These are phyloP conservation scores for Exophiala bonariae DNA, from an alignment of 2,329 filamentous ascomycete species.

Conservation along the genomic window DNA sequence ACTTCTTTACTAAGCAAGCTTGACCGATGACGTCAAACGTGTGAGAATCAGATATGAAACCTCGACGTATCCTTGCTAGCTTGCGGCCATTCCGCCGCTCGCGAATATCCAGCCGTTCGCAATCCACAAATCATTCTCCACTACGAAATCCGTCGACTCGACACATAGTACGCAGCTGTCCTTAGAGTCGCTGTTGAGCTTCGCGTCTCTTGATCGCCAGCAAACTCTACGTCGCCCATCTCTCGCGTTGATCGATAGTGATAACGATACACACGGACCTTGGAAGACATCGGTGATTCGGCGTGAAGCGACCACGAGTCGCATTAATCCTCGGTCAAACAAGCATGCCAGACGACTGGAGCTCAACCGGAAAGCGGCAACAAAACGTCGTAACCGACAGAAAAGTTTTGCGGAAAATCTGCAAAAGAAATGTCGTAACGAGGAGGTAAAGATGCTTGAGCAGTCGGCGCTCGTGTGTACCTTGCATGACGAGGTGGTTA, in stretches of 20 bases:
- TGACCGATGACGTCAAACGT: too few species aligned
- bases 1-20: too few species aligned
- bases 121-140: conserved; percentile 1
- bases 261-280: conserved; percentile 14
- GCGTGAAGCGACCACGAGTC: conserved; percentile 7
- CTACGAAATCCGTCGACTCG: not conserved
- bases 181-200: conserved; percentile 4
- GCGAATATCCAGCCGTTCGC: conserved; percentile 13
- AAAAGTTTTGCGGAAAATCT: conserved; percentile 20
- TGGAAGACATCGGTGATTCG: conserved; percentile 11
- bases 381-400: conserved; percentile 21
- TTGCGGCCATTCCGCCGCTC: too few species aligned
- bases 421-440: conserved; percentile 15
- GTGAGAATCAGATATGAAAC: too few species aligned
- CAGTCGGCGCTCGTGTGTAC: conserved; percentile 21
- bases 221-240: conserved; percentile 15
- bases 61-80: too few species aligned
- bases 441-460: conserved; percentile 19
- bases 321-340: conserved; percentile 17
- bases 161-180: not conserved
- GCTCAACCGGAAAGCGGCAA: conserved; percentile 22
- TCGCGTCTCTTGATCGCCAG: conserved; percentile 6
- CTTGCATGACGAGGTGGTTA: conserved; percentile 19
- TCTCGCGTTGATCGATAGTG: conserved; percentile 8
- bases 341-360: conserved; percentile 22